Evolutionary conservation across 2,329 filamentous ascomycete species (phyloP).

Genomic region (Ambrosiella xylebori): DNA sequence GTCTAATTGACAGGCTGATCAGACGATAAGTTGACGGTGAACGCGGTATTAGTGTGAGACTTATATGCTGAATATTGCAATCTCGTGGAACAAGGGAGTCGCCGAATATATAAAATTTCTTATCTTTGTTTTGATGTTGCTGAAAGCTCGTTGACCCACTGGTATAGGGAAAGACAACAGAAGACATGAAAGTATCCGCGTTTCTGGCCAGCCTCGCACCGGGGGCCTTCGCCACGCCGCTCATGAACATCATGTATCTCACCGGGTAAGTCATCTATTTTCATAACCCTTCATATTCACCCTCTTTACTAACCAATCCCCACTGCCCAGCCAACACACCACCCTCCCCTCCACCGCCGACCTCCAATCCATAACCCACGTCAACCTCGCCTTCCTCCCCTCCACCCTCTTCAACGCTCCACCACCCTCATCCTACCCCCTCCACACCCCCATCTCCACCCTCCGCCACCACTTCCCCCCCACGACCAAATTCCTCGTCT

Average conservation of each 20-base stretch:
- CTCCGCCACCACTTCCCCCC: conserved; percentile 25
- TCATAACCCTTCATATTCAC: background rate
- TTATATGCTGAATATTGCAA: too few relatives aligned
- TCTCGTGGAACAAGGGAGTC: too few relatives aligned
- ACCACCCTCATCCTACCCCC: conserved; percentile 25
- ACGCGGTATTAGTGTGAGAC: too few relatives aligned
- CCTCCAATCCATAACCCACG: conserved; percentile 34
- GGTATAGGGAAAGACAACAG: too few relatives aligned
- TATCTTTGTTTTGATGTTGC: too few relatives aligned
- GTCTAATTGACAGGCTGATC: too few relatives aligned
- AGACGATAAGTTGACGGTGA: too few relatives aligned
- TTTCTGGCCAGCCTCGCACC: background rate
- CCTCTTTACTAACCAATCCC: background rate
- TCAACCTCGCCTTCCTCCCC: conserved; percentile 40
- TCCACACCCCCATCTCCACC: conserved; percentile 33
- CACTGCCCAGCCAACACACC: conserved; percentile 29
- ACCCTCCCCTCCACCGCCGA: conserved; percentile 22
- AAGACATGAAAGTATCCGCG: background rate
- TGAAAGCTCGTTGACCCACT: too few relatives aligned
- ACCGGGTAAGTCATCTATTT: conserved; percentile 25
- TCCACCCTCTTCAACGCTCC: conserved; percentile 33
- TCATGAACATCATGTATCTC: conserved; percentile 30
- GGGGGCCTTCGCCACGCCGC: background rate
- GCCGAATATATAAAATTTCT: too few relatives aligned
- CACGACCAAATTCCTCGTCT: conserved; percentile 47